These are phyloP conservation scores for Mallotus repandus DNA, from an alignment of 441 rosid genomes.

Conservation along the genomic window DNA sequence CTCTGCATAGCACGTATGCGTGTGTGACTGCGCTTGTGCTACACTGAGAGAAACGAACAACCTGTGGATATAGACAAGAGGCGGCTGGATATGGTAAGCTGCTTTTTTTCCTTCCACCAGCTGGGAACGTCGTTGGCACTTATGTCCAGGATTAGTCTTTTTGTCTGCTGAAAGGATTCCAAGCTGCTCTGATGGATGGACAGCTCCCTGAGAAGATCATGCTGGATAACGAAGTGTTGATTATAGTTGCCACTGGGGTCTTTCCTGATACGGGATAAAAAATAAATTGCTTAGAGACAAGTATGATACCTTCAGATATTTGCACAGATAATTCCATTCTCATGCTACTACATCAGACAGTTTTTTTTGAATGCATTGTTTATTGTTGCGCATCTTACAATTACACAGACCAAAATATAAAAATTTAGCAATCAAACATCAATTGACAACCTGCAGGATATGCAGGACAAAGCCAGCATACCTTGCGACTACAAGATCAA, in stretches of 20 bases:
- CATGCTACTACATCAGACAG: no score
- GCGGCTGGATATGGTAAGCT: slow-evolving; percentile 27
- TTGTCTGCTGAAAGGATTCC: slow-evolving; percentile 26
- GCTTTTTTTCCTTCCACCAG: slow-evolving; percentile 40
- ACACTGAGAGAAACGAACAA: slow-evolving; percentile 10
- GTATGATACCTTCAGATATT: no score
- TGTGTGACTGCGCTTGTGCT: no score
- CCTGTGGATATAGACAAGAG: slow-evolving; percentile 66
- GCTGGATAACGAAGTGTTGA: slow-evolving; percentile 49
- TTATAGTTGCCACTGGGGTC: slow-evolving; percentile 27
- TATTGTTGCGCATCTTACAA: no score
- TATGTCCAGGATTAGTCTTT: slow-evolving; percentile 44
- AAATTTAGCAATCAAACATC: no score
- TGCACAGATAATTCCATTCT: no score
- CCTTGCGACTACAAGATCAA: slow-evolving; percentile 39
- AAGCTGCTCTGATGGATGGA: slow-evolving; percentile 36
- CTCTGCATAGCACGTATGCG: no score
- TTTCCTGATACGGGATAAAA: slow-evolving; percentile 33
- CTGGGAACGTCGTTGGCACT: slow-evolving; percentile 33
- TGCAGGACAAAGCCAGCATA: slow-evolving; percentile 13
- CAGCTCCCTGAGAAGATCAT: slow-evolving; percentile 72
- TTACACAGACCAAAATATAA: no score
- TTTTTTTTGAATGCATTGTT: no score
- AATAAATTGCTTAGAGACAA: slow-evolving; percentile 4
- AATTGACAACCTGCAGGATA: not conserved